phyloP scores from a whole-genome alignment of 352 stramenopile genomes.

The Phytopythium mirpurense region DNA sequence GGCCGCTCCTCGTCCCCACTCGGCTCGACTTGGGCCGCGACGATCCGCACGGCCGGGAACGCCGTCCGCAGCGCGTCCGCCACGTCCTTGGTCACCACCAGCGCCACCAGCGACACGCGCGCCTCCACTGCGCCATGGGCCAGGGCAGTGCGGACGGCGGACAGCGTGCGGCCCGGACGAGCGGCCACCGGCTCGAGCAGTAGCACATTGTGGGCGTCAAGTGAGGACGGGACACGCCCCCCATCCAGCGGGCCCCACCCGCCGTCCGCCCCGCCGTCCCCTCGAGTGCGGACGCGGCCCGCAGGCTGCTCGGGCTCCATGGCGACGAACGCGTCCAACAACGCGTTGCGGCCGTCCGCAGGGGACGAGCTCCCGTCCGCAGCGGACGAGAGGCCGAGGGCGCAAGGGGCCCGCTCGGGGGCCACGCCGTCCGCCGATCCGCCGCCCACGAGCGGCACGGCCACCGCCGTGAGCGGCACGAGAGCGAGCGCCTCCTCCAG shows the following conservation, averaged over 20 bases:
- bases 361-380: too few species aligned
- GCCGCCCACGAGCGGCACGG: conserved; percentile 20
- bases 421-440: conserved; percentile 24
- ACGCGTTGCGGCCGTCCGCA: conserved; percentile 8
- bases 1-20: not conserved
- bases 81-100: conserved; percentile 30
- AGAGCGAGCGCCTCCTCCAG: conserved; percentile 47
- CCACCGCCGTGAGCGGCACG: conserved; percentile 27
- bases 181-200: conserved; percentile 35
- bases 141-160: conserved; percentile 27
- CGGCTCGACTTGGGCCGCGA: conserved; percentile 19
- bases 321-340: conserved; percentile 24
- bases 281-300: conserved; percentile 15
- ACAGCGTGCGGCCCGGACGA: conserved; percentile 21
- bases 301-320: conserved; percentile 28
- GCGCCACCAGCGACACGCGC: conserved; percentile 37
- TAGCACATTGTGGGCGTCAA: conserved; percentile 50
- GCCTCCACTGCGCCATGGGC: conserved; percentile 31
- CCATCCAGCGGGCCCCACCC: not conserved
- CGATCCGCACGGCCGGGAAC: conserved; percentile 24
- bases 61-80: conserved; percentile 25
- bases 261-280: not conserved
- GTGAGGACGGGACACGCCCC: conserved; percentile 15
- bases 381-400: conserved; percentile 24
- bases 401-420: conserved; percentile 32